These are phyloP conservation scores for Globisporangium sylvaticum DNA, from an alignment of 352 stramenopile species.

Conservation along the genomic window DNA sequence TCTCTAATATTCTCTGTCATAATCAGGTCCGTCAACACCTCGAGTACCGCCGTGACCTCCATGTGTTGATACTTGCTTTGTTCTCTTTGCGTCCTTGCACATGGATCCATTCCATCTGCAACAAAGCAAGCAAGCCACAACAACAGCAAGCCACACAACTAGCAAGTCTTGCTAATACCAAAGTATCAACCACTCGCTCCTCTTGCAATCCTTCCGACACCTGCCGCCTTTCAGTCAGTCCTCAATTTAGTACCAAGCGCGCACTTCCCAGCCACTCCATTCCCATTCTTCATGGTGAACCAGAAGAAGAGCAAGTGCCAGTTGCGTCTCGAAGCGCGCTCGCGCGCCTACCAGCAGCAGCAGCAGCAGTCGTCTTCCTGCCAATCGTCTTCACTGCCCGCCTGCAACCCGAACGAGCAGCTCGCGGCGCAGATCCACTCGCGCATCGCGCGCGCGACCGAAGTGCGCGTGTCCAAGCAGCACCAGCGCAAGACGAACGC, in stretches of 20 bases:
- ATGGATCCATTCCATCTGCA: conserved; percentile 1
- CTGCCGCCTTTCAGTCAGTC: neutral
- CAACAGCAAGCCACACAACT: neutral
- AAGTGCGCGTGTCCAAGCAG: conserved; percentile 36
- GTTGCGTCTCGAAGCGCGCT: conserved; percentile 53
- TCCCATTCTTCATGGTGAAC: conserved; percentile 35
- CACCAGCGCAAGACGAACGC: conserved; percentile 37
- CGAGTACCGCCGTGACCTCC: neutral
- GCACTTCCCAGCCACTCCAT: neutral
- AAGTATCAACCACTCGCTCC: neutral
- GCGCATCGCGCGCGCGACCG: conserved; percentile 48
- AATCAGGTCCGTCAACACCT: neutral
- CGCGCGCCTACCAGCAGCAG: conserved; percentile 26
- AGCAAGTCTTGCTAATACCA: conserved; percentile 2
- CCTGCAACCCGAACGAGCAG: conserved; percentile 9
- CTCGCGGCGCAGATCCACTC: conserved; percentile 33
- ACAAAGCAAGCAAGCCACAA: neutral
- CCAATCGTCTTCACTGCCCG: neutral
- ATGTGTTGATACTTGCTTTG: neutral
- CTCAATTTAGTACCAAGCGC: conserved; percentile 4
- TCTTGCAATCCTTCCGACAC: neutral
- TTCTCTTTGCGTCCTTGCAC: neutral
- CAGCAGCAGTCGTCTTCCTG: neutral
- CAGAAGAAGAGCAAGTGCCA: conserved; percentile 69
- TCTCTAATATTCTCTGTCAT: neutral